phyloP scores from a whole-genome alignment of 2,329 filamentous ascomycete genomes.

The Eurotiales sp. region DNA sequence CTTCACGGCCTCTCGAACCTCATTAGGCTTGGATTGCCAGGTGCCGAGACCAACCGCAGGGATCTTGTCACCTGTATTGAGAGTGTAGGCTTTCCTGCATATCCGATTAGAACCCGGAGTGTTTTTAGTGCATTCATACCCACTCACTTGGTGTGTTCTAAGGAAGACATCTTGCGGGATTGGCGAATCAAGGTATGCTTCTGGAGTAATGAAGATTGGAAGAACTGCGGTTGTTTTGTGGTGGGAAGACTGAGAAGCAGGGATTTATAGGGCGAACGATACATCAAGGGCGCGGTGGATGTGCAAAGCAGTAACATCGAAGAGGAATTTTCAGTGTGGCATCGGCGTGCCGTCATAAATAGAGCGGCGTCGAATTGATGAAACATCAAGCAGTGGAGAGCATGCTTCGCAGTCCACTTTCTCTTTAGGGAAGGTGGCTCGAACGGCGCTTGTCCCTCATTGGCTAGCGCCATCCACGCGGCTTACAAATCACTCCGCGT shows the following conservation, averaged over 20 bases:
- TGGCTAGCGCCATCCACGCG: too few relatives aligned
- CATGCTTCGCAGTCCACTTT: too few relatives aligned
- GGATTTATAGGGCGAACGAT: too few relatives aligned
- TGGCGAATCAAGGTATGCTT: not conserved
- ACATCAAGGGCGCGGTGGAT: too few relatives aligned
- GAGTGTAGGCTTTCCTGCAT: slow-evolving; percentile 38
- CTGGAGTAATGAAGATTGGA: not conserved
- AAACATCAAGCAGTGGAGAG: too few relatives aligned
- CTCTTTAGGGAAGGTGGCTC: too few relatives aligned
- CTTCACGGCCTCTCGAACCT: slow-evolving; percentile 48
- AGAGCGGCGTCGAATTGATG: too few relatives aligned
- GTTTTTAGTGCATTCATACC: not conserved
- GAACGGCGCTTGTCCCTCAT: too few relatives aligned
- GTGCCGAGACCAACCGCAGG: slow-evolving; percentile 52
- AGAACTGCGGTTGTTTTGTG: not conserved
- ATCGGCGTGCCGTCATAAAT: too few relatives aligned
- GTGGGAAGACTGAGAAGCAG: not conserved
- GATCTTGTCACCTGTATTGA: slow-evolving; percentile 49
- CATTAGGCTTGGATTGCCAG: slow-evolving; percentile 53
- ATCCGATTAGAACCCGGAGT: not conserved
- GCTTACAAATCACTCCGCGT: too few relatives aligned
- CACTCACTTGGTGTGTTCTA: slow-evolving; percentile 29
- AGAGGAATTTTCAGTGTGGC: too few relatives aligned
- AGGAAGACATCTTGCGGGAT: slow-evolving; percentile 24
- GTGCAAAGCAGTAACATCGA: too few relatives aligned